These are phyloP conservation scores for Fragaria nilgerrensis DNA, from an alignment of 306 rosid species.

Conservation along the genomic window DNA sequence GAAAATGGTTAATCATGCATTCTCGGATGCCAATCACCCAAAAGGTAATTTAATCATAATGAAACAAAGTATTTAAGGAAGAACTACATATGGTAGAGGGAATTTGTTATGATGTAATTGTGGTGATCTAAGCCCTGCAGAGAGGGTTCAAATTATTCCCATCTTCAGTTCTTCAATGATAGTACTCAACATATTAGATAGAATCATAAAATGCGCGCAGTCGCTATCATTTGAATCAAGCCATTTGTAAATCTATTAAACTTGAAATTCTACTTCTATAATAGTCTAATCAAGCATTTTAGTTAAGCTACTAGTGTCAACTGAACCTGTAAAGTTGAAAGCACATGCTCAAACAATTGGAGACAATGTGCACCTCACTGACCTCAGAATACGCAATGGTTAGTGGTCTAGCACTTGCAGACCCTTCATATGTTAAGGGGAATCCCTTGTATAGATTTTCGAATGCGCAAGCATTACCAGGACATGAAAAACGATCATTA, in stretches of 20 bases:
- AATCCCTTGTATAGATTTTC: slow-evolving; percentile 46
- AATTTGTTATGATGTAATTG: background rate
- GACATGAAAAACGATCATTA: no score
- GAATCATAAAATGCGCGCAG: background rate
- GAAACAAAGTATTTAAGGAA: background rate
- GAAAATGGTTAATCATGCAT: background rate
- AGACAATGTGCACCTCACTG: no score
- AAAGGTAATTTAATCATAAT: background rate
- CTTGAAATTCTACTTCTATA: no score
- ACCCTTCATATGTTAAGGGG: slow-evolving; percentile 32
- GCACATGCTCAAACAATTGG: background rate
- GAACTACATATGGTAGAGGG: background rate
- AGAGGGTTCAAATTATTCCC: background rate
- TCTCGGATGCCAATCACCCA: background rate
- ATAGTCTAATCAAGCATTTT: background rate
- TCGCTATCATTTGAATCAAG: no score
- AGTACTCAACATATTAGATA: no score
- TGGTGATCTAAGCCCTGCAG: background rate
- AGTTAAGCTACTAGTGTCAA: background rate
- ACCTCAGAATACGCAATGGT: no score
- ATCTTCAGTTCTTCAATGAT: background rate
- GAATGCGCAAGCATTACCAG: slow-evolving; percentile 27
- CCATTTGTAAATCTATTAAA: no score
- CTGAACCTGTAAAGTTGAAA: background rate
- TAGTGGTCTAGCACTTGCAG: background rate